Percentiles rank a stretch among this genome's conserved stretches.
phyloP scores from a whole-genome alignment of 164 flowering plant species.

The Paratinospora sagittata region DNA sequence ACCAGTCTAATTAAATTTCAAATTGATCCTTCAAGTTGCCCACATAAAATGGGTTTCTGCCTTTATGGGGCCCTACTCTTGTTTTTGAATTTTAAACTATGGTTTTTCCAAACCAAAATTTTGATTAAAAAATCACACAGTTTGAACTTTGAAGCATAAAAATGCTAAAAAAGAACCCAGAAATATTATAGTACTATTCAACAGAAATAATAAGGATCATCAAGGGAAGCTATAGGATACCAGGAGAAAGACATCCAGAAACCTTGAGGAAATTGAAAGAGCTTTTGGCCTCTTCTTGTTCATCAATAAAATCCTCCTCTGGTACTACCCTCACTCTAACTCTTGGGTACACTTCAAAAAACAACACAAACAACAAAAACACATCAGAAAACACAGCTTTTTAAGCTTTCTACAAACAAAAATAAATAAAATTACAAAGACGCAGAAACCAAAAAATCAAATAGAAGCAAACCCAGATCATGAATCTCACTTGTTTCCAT shows the following conservation, averaged over 20 bases:
- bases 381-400: neutral
- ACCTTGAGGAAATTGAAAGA: slow-evolving; percentile 22
- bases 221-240: slow-evolving; percentile 15
- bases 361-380: slow-evolving; percentile 14
- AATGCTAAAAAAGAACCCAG: neutral
- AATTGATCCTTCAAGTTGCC: too few species aligned
- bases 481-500: neutral
- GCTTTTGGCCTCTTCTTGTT: slow-evolving; percentile 15
- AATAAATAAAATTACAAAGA: too few species aligned
- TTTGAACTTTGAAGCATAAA: neutral
- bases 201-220: neutral
- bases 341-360: slow-evolving; percentile 48
- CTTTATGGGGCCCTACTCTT: neutral
- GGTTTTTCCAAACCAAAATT: neutral
- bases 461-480: neutral
- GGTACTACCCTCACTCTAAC: slow-evolving; percentile 40
- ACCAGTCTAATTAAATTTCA: too few species aligned
- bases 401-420: too few species aligned
- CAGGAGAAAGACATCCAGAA: slow-evolving; percentile 33
- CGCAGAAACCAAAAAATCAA: neutral
- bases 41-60: too few species aligned
- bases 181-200: neutral
- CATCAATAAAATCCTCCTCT: slow-evolving; percentile 20
- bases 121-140: neutral
- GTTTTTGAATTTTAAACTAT: neutral